phyloP scores from a whole-genome alignment of 257 asterid genomes.

The Rubia yunnanensis region DNA sequence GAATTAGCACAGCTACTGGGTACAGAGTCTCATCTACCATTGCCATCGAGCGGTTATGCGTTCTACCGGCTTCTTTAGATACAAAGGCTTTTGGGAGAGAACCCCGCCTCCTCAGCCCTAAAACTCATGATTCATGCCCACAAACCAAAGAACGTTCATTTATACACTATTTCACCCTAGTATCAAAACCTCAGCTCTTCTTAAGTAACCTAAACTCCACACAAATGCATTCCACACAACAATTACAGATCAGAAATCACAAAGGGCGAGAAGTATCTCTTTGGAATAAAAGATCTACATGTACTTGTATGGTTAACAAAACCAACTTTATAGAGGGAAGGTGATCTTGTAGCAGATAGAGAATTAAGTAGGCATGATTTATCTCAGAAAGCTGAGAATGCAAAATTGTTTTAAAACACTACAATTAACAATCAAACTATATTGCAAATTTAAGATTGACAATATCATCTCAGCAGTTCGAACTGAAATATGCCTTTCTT shows the following conservation, averaged over 20 bases:
- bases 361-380: background rate
- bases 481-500: background rate
- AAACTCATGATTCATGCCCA: too few species aligned
- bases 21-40: too few species aligned
- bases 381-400: background rate
- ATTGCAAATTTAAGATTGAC: background rate
- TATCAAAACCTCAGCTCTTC: too few species aligned
- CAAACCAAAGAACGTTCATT: too few species aligned
- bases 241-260: background rate
- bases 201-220: too few species aligned
- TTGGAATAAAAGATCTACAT: background rate
- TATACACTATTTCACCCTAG: too few species aligned
- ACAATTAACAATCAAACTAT: background rate
- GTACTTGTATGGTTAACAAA: background rate
- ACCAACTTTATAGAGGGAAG: background rate
- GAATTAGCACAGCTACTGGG: too few species aligned
- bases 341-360: background rate
- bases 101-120: too few species aligned
- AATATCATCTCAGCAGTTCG: background rate
- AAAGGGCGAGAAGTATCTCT: background rate
- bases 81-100: too few species aligned
- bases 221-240: too few species aligned
- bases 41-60: too few species aligned
- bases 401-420: background rate
- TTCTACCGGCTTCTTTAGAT: too few species aligned